Base-by-base conservation (phyloP, 2,329 filamentous ascomycete genomes). In the Aspergillus aculeatus region DNA sequence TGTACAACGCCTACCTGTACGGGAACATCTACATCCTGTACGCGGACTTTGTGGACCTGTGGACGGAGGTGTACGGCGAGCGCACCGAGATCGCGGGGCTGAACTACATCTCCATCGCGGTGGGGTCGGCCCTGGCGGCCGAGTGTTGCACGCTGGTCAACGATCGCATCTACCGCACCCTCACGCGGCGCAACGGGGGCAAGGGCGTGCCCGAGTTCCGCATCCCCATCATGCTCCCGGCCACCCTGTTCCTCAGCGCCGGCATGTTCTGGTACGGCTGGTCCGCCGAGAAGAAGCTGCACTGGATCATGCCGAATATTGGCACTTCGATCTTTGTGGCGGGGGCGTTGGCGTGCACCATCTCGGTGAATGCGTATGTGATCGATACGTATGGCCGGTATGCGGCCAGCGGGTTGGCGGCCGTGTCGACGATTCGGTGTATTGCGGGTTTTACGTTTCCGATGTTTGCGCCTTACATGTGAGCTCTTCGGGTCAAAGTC, bases 21-120 rank as follows among this genome's bases (percentile, higher is more conserved):
- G 86, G 86, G 0, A 59, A 77, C 14, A 26, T 56, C 19, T 66
- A 73, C 52, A 62, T 75, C 5, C 60, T 78, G 48, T 57, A 51
- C 44, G 56, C 63, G 5, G 78, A 83, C 1, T 66, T 88, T 64
- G 83, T 87, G 0, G 67, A 71, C 0, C 75, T 90, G 0, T 90
- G 85, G 84, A 73, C 78, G 23, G 65, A 68, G 0, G 69, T 76
- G 5, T 90, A 90, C 66, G 66, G 77, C 49, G 78, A 87, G 64
- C 79, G 79, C 0, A 76, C 81, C 5, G 82, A 83, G 50, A 83
- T 84, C 14, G 85, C 82, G 11, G 84, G 84, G 0, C 70, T 89
- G 1, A 86, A 89, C 69, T 89, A 87, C 71, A 79, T 89, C 38
- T 83, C 86, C 10, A 80, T 85, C 26, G 85, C 83, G 0, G 48